phyloP scores from a whole-genome alignment of 768 basidiomycete species.

The Psilocybe sp. region DNA sequence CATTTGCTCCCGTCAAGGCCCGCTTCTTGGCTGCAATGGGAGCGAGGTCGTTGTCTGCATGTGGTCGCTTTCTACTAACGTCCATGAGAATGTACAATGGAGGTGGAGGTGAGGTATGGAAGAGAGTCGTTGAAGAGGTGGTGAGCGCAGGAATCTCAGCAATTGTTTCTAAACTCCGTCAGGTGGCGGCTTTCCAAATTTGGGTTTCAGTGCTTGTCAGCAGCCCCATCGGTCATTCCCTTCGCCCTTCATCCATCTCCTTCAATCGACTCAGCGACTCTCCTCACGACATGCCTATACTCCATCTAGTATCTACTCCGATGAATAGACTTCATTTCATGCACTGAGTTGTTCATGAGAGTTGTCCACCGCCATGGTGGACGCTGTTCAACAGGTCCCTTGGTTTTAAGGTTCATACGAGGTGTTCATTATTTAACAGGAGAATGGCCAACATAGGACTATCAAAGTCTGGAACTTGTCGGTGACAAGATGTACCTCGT shows the following conservation, averaged over 20 bases:
- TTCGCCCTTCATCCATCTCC: not conserved
- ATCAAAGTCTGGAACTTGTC: no score
- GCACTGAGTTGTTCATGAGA: no score
- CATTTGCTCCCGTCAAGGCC: slow-evolving; percentile 44
- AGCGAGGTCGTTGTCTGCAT: slow-evolving; percentile 46
- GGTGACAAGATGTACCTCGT: no score
- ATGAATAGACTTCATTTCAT: no score
- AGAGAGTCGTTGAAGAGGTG: slow-evolving; percentile 17
- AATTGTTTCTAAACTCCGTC: slow-evolving; percentile 41
- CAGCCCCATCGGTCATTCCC: not conserved
- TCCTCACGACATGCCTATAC: no score
- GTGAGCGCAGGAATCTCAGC: slow-evolving; percentile 15
- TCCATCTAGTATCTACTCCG: no score
- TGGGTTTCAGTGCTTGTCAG: slow-evolving; percentile 17
- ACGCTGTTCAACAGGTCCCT: no score
- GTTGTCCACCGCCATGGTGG: no score
- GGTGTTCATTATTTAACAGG: no score
- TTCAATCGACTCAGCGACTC: no score
- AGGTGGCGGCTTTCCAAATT: slow-evolving; percentile 33
- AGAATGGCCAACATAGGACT: no score
- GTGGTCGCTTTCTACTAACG: slow-evolving; percentile 61
- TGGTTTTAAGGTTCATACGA: no score
- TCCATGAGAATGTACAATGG: slow-evolving; percentile 23
- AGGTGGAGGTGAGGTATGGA: slow-evolving; percentile 17
- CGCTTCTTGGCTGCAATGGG: slow-evolving; percentile 53